A percentile compares a stretch with the other conserved stretches of the same genome.
Evolutionary conservation across 441 rosid genomes (phyloP).

Genomic region (Bocquillonia castaneifolia): DNA sequence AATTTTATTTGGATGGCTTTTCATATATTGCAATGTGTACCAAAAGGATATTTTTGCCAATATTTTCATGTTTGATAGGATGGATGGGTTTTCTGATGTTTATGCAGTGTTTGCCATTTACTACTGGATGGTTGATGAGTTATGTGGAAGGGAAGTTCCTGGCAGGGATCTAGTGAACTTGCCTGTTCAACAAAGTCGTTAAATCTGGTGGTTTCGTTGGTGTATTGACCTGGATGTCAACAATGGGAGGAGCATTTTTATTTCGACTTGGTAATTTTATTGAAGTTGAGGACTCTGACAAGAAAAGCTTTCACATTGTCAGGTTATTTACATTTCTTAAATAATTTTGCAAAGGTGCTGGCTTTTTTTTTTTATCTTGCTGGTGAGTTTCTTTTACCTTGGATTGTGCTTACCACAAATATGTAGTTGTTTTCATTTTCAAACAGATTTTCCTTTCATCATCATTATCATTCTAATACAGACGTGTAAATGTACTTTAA

Average conservation of each 20-base stretch:
- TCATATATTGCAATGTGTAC: not conserved
- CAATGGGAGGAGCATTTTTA: not conserved
- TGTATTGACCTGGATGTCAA: not conserved
- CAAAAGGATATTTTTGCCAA: not conserved
- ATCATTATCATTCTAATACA: too few relatives aligned
- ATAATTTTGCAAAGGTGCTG: not conserved
- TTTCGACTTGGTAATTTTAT: too few relatives aligned
- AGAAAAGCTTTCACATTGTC: not conserved
- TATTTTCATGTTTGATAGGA: not conserved
- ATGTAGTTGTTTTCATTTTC: too few relatives aligned
- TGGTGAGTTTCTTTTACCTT: too few relatives aligned
- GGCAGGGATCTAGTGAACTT: not conserved
- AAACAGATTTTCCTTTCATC: too few relatives aligned
- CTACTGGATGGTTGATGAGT: not conserved
- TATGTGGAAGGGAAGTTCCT: not conserved
- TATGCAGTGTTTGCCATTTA: not conserved
- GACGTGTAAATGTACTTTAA: too few relatives aligned
- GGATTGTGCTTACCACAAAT: too few relatives aligned
- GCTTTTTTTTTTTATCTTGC: not conserved
- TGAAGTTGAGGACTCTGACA: too few relatives aligned
- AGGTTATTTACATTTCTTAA: not conserved
- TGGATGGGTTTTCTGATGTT: not conserved
- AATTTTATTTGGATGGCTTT: not conserved
- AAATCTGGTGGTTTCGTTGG: not conserved
- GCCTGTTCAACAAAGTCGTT: not conserved